Evolutionary conservation across 139 green algal species (phyloP).

Genomic region (Picochlorum sp.): DNA sequence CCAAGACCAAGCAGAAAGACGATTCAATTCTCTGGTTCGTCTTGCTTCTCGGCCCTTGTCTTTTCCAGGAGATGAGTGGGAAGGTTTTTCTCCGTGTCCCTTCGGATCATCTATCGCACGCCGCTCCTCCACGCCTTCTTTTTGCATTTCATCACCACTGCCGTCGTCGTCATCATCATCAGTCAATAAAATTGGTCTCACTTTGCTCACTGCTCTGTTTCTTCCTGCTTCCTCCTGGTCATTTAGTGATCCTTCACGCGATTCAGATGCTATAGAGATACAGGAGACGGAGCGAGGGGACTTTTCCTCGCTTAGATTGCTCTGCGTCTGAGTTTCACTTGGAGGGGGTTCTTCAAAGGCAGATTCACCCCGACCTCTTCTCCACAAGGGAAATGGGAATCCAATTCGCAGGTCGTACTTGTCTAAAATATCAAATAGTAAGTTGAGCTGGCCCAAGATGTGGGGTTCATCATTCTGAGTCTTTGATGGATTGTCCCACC

Average conservation of each 20-base stretch:
- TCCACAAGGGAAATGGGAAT: constrained; percentile 8
- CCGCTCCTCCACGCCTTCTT: neutral
- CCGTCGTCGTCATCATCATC: too few species aligned
- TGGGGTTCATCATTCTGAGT: constrained; percentile 11
- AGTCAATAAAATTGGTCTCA: too few species aligned
- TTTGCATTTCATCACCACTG: neutral
- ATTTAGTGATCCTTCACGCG: too few species aligned
- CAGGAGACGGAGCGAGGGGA: too few species aligned
- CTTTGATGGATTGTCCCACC: constrained; percentile 11
- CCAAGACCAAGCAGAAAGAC: constrained; percentile 6
- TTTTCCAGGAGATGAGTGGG: too few species aligned
- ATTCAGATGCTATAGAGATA: too few species aligned
- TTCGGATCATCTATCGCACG: neutral
- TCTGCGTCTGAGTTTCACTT: neutral
- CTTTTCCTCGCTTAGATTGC: neutral
- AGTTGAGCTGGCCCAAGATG: neutral
- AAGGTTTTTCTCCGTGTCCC: too few species aligned
- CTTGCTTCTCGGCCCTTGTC: neutral
- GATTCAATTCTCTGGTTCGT: neutral
- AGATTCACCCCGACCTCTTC: neutral
- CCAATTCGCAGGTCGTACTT: constrained; percentile 1
- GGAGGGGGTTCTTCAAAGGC: neutral
- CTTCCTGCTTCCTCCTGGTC: too few species aligned
- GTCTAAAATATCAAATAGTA: constrained; percentile 5
- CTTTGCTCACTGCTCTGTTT: too few species aligned